phyloP scores from a whole-genome alignment of 169 alveolate genomes.

The Cryptosporidium canis region DNA sequence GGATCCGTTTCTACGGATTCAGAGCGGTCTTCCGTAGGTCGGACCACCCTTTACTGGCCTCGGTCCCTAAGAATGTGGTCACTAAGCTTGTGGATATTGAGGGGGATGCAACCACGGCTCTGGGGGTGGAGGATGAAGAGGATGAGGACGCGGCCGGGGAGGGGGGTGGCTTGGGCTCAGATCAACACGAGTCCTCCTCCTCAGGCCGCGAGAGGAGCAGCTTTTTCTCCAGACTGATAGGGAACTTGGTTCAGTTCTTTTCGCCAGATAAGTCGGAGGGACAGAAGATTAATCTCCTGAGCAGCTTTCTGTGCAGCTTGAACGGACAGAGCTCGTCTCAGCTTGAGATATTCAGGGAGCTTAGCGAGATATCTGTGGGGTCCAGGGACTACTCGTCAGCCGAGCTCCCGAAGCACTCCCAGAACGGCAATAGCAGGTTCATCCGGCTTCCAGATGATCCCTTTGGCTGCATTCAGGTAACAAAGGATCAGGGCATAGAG shows the following conservation, averaged over 20 bases:
- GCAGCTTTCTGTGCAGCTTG: not conserved
- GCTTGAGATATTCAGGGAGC: constrained; percentile 19
- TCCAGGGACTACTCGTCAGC: not conserved
- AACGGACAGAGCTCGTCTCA: not conserved
- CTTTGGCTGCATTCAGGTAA: constrained; percentile 61
- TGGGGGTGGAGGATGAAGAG: constrained; percentile 7
- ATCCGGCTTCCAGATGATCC: constrained; percentile 30
- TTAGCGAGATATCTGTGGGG: not conserved
- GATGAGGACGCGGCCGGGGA: not conserved
- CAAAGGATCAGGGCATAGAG: constrained; percentile 76
- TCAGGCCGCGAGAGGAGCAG: not conserved
- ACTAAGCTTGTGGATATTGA: constrained; percentile 26
- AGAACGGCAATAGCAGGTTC: constrained; percentile 57
- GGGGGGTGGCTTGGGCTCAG: not conserved
- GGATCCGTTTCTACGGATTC: constrained; percentile 77
- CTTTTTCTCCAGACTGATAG: not conserved
- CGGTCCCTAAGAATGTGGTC: constrained; percentile 52
- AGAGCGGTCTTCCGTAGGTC: constrained; percentile 57
- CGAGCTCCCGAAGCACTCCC: constrained; percentile 48
- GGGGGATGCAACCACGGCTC: not conserved
- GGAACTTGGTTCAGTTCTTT: constrained; percentile 1
- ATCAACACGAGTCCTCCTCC: not conserved
- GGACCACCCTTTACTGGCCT: not conserved
- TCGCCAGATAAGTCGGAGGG: constrained; percentile 8
- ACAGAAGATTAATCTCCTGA: constrained; percentile 20